These are phyloP conservation scores for Cystobasidium ongulense DNA, from an alignment of 768 basidiomycete genomes.

Conservation along the genomic window DNA sequence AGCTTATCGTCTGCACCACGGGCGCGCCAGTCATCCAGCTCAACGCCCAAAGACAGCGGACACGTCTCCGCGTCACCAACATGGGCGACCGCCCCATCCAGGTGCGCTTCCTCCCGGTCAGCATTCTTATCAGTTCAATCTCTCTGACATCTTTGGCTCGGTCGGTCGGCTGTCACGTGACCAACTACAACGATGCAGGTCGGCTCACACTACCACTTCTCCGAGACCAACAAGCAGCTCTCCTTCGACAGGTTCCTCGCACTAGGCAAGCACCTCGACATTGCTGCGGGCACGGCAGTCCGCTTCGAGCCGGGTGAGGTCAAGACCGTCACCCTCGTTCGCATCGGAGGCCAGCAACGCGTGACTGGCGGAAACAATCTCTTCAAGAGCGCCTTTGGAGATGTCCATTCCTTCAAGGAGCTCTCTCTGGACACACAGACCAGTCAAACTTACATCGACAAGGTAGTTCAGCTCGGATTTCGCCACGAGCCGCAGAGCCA, in stretches of 20 bases:
- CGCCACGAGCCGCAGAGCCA: constrained; percentile 54
- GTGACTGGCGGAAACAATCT: constrained; percentile 57
- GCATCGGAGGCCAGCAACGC: constrained; percentile 62
- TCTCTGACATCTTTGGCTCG: not conserved
- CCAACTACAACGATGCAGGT: constrained; percentile 50
- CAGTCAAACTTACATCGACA: not conserved
- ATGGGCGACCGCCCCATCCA: constrained; percentile 89
- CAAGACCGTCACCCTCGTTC: constrained; percentile 72
- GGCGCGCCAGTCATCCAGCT: constrained; percentile 56
- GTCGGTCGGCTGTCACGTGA: not conserved
- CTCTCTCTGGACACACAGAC: not conserved
- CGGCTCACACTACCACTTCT: constrained; percentile 83
- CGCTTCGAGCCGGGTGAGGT: constrained; percentile 89
- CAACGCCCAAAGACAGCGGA: constrained; percentile 63
- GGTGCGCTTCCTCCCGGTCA: constrained; percentile 47
- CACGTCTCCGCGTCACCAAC: constrained; percentile 72
- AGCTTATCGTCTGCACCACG: constrained; percentile 57
- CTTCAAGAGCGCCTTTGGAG: not conserved
- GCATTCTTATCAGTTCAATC: constrained; percentile 17
- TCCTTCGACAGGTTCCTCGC: constrained; percentile 72
- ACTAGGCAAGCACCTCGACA: constrained; percentile 80
- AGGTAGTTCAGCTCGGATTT: constrained; percentile 21
- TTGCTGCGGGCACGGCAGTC: constrained; percentile 87
- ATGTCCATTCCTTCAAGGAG: not conserved
- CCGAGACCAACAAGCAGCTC: constrained; percentile 74